Evolutionary conservation across 169 alveolate genomes (phyloP).

Genomic region (Plasmodium blacklocki): DNA sequence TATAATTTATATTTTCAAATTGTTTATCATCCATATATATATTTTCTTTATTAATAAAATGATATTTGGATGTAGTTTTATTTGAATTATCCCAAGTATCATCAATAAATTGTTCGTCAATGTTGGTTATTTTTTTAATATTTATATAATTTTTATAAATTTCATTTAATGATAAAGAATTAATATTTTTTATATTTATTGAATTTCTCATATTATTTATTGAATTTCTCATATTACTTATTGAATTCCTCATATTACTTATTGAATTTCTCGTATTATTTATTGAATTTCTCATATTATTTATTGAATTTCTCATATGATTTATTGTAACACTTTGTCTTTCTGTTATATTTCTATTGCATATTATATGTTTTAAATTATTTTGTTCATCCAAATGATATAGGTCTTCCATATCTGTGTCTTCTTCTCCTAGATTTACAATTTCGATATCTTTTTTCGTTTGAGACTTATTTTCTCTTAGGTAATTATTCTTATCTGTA

Average conservation of each 20-base stretch:
- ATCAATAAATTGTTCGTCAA: constrained; percentile 31
- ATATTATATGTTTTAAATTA: not conserved
- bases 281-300: not conserved
- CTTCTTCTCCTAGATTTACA: constrained; percentile 5
- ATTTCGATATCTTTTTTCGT: constrained; percentile 17
- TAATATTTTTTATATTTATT: not conserved
- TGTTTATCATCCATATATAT: not conserved
- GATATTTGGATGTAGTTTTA: not conserved
- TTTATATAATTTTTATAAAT: constrained; percentile 22
- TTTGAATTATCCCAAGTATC: constrained; percentile 29
- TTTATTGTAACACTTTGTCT: not conserved
- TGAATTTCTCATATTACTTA: too few relatives aligned
- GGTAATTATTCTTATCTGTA: not conserved
- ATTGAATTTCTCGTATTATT: not conserved
- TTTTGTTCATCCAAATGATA: not conserved
- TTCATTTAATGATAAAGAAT: not conserved
- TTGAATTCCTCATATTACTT: not conserved
- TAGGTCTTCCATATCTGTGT: constrained; percentile 30
- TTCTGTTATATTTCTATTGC: not conserved
- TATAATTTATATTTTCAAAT: not conserved
- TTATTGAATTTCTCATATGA: not conserved
- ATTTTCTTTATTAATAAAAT: constrained; percentile 8
- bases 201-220: constrained; percentile 12
- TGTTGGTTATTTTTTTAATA: constrained; percentile 30
- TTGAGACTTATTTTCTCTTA: not conserved